phyloP scores from a whole-genome alignment of 2,329 filamentous ascomycete genomes.

The Orbilia brochopaga region DNA sequence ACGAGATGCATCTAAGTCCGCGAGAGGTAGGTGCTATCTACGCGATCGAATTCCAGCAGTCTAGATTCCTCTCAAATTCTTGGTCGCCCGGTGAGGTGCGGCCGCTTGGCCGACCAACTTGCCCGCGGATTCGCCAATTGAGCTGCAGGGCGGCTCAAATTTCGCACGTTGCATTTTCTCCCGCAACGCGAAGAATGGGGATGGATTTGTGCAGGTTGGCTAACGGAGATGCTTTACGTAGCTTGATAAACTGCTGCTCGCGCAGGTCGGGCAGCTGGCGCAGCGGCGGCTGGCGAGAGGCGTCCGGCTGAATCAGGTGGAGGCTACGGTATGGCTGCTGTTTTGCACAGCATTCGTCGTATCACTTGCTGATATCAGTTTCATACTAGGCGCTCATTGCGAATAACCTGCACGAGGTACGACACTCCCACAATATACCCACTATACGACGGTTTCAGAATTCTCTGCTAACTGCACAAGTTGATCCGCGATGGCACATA shows the following conservation, averaged over 20 bases:
- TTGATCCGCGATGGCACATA: constrained; percentile 96
- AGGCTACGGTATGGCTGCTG: constrained; percentile 71
- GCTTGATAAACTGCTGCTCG: constrained; percentile 95
- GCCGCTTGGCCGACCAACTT: no score
- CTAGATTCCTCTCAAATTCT: no score
- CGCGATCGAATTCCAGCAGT: not conserved
- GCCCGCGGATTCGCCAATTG: no score
- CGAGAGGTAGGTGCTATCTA: constrained; percentile 35
- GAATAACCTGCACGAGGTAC: constrained; percentile 83
- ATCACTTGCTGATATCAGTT: constrained; percentile 7
- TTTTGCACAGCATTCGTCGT: no score
- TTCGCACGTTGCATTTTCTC: no score
- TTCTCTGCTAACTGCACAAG: constrained; percentile 57
- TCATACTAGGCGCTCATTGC: constrained; percentile 73
- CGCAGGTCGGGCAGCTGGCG: constrained; percentile 83
- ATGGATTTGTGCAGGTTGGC: not conserved
- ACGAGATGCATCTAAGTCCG: constrained; percentile 46
- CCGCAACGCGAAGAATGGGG: not conserved
- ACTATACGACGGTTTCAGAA: not conserved
- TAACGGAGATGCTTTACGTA: constrained; percentile 57
- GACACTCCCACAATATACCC: constrained; percentile 30
- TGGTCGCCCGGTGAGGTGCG: no score
- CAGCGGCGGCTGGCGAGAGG: constrained; percentile 87
- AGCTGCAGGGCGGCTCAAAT: no score
- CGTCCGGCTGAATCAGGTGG: constrained; percentile 85